phyloP scores from a whole-genome alignment of 805 yeast genomes.

The Wickerhamiella sergipiensis region DNA sequence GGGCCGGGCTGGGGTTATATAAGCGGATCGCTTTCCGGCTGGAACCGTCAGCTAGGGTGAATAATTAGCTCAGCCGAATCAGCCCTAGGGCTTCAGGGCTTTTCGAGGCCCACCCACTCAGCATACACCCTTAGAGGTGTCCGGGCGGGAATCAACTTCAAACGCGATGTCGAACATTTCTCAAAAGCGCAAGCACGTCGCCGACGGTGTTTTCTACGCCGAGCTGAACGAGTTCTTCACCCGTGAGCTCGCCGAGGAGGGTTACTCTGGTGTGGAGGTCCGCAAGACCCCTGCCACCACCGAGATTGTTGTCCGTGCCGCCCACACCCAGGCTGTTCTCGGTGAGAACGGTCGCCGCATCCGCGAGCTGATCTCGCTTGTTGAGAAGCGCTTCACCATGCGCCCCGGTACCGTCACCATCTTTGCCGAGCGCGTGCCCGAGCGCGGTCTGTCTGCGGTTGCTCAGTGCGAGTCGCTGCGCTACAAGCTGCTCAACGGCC shows the following conservation, averaged over 20 bases:
- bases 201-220: conserved; percentile 99
- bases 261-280: conserved; percentile 99
- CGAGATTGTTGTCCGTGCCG: conserved; percentile 97
- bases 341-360: conserved; percentile 99
- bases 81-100: neutral
- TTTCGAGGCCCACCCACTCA: neutral
- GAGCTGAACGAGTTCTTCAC: conserved; percentile 99
- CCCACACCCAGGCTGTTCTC: conserved; percentile 95
- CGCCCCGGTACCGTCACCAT: conserved; percentile 85
- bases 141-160: neutral
- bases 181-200: conserved; percentile 98
- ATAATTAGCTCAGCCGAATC: neutral
- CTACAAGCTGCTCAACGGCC: conserved; percentile 95
- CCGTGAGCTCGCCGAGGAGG: conserved; percentile 99
- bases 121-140: neutral
- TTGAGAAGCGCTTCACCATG: conserved; percentile 97
- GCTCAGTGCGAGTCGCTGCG: conserved; percentile 99
- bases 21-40: neutral
- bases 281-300: conserved; percentile 97
- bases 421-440: conserved; percentile 98
- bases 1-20: neutral
- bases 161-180: conserved; percentile 41
- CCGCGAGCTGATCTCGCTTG: conserved; percentile 93
- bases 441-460: conserved; percentile 98
- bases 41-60: neutral